These are phyloP conservation scores for Colletotrichum scovillei DNA, from an alignment of 2,329 filamentous ascomycete species.

Conservation along the genomic window DNA sequence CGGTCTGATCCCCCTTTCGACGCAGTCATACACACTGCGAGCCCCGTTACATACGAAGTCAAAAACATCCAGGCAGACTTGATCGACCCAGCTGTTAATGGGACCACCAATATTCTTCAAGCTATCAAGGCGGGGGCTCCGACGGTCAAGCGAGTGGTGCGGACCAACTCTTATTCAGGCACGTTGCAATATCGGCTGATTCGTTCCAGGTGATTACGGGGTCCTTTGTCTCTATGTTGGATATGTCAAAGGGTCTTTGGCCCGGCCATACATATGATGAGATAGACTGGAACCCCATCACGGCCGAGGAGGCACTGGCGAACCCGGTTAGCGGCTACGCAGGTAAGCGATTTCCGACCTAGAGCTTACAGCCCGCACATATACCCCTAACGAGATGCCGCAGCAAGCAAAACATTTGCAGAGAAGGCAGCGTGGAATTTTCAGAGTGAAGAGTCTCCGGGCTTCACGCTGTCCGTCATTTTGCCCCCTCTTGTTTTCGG, in stretches of 20 bases:
- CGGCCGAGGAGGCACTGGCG: not conserved
- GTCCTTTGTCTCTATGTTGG: not conserved
- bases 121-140: slow-evolving; percentile 57
- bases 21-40: slow-evolving; percentile 79
- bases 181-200: not conserved
- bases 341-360: not conserved
- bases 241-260: not conserved
- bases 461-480: not conserved
- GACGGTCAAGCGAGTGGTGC: slow-evolving; percentile 71
- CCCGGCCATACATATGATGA: not conserved
- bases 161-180: slow-evolving; percentile 53
- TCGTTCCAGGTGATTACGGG: not conserved
- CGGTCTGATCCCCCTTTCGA: slow-evolving; percentile 67
- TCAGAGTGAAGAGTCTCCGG: not conserved
- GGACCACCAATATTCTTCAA: slow-evolving; percentile 59
- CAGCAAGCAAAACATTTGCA: not conserved
- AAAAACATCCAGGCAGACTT: slow-evolving; percentile 63
- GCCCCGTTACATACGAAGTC: slow-evolving; percentile 76
- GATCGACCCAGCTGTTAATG: slow-evolving; percentile 65
- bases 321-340: not conserved
- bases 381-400: not conserved
- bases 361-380: not conserved
- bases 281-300: not conserved
- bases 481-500: not conserved
- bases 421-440: not conserved